A percentile compares a stretch with the other conserved stretches of the same genome.
These are phyloP conservation scores for Neurospora africana DNA, from an alignment of 495 filamentous ascomycete genomes.

Conservation along the genomic window DNA sequence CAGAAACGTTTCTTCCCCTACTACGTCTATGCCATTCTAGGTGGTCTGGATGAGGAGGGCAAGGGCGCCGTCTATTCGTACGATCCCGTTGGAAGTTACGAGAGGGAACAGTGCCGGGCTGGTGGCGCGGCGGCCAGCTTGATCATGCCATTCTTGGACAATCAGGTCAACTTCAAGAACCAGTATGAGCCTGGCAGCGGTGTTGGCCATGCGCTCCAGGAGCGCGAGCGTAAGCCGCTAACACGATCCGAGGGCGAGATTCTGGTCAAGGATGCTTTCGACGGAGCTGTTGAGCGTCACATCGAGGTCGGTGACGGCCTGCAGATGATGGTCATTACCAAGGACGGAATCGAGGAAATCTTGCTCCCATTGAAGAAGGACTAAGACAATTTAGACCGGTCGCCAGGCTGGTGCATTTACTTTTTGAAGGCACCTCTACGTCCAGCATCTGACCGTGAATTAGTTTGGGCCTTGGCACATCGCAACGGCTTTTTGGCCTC, in stretches of 20 bases:
- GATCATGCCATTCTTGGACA: slow-evolving; percentile 99
- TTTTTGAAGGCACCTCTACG: not conserved
- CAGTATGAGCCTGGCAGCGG: slow-evolving; percentile 89
- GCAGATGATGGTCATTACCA: slow-evolving; percentile 89
- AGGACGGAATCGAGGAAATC: slow-evolving; percentile 78
- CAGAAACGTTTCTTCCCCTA: slow-evolving; percentile 97
- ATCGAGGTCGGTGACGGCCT: slow-evolving; percentile 96
- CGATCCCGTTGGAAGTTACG: slow-evolving; percentile 93
- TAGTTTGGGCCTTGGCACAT: not conserved
- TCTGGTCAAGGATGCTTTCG: slow-evolving; percentile 92
- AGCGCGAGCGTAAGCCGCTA: slow-evolving; percentile 54
- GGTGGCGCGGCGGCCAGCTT: slow-evolving; percentile 90
- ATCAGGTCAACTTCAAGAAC: slow-evolving; percentile 99
- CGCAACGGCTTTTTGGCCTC: not conserved
- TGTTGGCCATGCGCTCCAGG: slow-evolving; percentile 67
- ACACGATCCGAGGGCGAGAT: slow-evolving; percentile 64
- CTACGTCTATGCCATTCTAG: slow-evolving; percentile 88
- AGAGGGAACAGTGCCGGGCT: slow-evolving; percentile 89
- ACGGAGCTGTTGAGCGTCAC: slow-evolving; percentile 93
- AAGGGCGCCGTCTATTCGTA: slow-evolving; percentile 93
- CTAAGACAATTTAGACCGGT: slow-evolving; percentile 8
- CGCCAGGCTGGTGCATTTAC: not conserved
- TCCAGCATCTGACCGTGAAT: not conserved
- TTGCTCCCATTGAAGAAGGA: slow-evolving; percentile 82
- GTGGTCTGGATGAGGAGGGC: slow-evolving; percentile 89